phyloP scores from a whole-genome alignment of 768 basidiomycete genomes.

The Boletus subcaerulescens region DNA sequence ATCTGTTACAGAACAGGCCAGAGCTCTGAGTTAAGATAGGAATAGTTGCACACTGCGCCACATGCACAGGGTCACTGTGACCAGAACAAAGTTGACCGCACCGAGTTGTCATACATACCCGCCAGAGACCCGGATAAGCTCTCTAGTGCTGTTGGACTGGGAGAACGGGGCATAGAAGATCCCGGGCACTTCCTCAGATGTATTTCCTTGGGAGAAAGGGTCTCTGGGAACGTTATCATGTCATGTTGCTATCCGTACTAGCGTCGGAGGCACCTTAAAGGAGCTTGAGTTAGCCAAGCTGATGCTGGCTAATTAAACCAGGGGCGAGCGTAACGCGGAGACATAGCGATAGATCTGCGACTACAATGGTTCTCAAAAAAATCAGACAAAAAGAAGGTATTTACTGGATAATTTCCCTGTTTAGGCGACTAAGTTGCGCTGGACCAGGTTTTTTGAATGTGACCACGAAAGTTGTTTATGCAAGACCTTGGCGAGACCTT shows the following conservation, averaged over 20 bases:
- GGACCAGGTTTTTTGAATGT: no score
- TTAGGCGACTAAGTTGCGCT: no score
- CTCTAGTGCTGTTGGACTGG: conserved; percentile 13
- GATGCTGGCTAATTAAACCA: conserved; percentile 13
- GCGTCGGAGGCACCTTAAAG: no score
- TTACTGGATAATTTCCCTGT: no score
- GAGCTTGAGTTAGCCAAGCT: conserved; percentile 26
- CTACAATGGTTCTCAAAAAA: no score
- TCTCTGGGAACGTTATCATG: conserved; percentile 28
- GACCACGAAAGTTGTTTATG: no score
- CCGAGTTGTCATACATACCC: conserved; percentile 14
- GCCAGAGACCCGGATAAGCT: conserved; percentile 25
- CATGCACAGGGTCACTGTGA: conserved; percentile 15
- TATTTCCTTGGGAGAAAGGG: conserved; percentile 26
- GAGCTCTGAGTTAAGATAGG: no score
- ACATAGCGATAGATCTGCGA: no score
- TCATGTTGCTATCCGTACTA: conserved; percentile 14
- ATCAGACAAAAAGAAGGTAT: no score
- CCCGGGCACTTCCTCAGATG: conserved; percentile 25
- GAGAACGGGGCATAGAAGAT: conserved; percentile 29
- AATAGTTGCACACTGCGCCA: no score
- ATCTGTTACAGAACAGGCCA: no score
- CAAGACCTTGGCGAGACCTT: no score
- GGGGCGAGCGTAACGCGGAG: conserved; percentile 6
- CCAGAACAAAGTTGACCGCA: conserved; percentile 18